Evolutionary conservation across 2,329 filamentous ascomycete genomes (phyloP).

Genomic region (Neodidymelliopsis sp.): DNA sequence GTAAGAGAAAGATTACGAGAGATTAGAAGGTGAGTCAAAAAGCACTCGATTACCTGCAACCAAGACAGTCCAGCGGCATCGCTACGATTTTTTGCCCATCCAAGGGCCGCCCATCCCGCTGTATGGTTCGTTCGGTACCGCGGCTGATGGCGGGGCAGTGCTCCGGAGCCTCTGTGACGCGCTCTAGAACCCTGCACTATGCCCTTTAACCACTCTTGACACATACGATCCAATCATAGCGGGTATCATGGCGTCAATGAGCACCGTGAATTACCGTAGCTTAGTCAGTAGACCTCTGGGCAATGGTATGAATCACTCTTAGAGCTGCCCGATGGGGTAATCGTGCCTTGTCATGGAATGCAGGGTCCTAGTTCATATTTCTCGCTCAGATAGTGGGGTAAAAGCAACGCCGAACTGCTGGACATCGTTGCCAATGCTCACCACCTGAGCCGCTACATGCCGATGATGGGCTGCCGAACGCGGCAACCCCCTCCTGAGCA

Average conservation of each 20-base stretch:
- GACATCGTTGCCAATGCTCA: slow-evolving; percentile 24
- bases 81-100: slow-evolving; percentile 35
- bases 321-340: slow-evolving; percentile 10
- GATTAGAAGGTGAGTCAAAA: slow-evolving; percentile 28
- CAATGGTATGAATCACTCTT: slow-evolving; percentile 8
- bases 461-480: slow-evolving; percentile 11
- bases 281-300: slow-evolving; percentile 24
- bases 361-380: slow-evolving; percentile 16
- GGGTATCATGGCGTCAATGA: slow-evolving; percentile 1
- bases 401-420: slow-evolving; percentile 6
- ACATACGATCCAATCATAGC: slow-evolving; percentile 33
- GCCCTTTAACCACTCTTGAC: slow-evolving; percentile 29
- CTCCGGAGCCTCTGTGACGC: slow-evolving; percentile 17
- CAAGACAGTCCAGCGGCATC: slow-evolving; percentile 31
- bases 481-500: neutral
- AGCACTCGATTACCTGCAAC: slow-evolving; percentile 30
- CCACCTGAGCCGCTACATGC: slow-evolving; percentile 16
- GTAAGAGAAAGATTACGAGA: slow-evolving; percentile 15
- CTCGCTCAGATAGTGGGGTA: slow-evolving; percentile 19
- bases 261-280: slow-evolving; percentile 37
- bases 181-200: slow-evolving; percentile 27
- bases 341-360: slow-evolving; percentile 8
- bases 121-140: slow-evolving; percentile 20
- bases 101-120: slow-evolving; percentile 28
- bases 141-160: slow-evolving; percentile 18